phyloP scores from a whole-genome alignment of 257 asterid genomes.

The Solanum gracilifrons region DNA sequence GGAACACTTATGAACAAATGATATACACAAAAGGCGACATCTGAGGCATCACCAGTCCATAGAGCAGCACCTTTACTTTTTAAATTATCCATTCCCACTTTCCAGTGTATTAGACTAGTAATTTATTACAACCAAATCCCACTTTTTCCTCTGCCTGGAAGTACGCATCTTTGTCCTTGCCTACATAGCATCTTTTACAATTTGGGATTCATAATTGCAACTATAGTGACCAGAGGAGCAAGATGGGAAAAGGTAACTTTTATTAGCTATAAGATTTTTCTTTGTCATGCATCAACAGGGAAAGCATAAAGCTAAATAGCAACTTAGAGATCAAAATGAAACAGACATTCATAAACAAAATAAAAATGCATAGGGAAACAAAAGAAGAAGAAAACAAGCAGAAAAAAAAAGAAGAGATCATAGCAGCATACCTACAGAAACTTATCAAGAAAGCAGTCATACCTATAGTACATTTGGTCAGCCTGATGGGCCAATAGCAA shows the following conservation, averaged over 20 bases:
- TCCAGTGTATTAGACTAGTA: not conserved
- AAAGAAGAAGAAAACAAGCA: not conserved
- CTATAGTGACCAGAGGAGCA: not conserved
- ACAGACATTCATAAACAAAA: not conserved
- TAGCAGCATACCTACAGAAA: not conserved
- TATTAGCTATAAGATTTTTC: not conserved
- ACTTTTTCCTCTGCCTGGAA: not conserved
- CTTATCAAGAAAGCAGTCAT: not conserved
- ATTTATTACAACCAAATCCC: not conserved
- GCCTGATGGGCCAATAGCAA: not conserved
- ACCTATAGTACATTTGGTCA: not conserved
- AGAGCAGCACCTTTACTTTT: not conserved
- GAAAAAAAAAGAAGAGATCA: not conserved
- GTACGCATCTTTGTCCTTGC: not conserved
- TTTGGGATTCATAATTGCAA: not conserved
- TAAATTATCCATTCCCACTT: not conserved
- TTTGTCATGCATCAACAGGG: not conserved
- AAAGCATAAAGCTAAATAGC: not conserved
- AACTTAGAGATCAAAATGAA: not conserved
- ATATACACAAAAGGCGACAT: not conserved
- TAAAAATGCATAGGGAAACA: not conserved
- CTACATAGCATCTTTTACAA: not conserved
- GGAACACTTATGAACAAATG: not conserved
- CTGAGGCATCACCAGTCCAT: not conserved
- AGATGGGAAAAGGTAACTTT: not conserved